Evolutionary conservation across 2,329 filamentous ascomycete genomes (phyloP), one percentile per base, ranked within the genome.

Genomic region (Neurospora sp.): DNA sequence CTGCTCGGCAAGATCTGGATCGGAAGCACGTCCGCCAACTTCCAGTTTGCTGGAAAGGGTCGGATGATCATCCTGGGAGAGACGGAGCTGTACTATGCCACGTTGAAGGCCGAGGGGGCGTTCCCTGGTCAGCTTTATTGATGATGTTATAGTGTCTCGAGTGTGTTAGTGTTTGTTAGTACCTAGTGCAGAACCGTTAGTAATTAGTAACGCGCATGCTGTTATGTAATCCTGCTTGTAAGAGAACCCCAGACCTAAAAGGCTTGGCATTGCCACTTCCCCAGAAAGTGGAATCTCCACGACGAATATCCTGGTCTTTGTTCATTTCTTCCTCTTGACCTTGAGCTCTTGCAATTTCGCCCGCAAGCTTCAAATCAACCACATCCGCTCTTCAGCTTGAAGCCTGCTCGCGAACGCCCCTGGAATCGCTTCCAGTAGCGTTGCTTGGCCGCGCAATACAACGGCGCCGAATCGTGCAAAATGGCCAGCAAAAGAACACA

Each of bases 1-100:
- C 79, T 86, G 0, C 78, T 87, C 23, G 85, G 84, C 3, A 90
- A 90, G 78, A 86, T 90, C 66, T 84, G 84, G 72, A 77, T 86
- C 0, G 83, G 83, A 0, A 80, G 80, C 68, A 80, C 76, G 1
- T 78, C 76, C 1, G 83, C 83, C 17, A 85, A 85, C 75, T 85
- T 85, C 76, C 80, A 82, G 72, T 85, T 85, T 73, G 82, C 80
- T 4, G 81, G 81, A 7, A 73, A 78, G 11, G 80, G 80, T 8
- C 75, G 79, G 15, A 77, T 83, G 78, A 78, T 83, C n/a, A 80
- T 83, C 19, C 76, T 79, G n/a, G 79, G 79, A 0, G 81, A 82
- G 75, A 81, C 79, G 2, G 73, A 81, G 72, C 75, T 82, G 42
- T 83, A 77, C 69, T 82, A 80, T 71, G 81, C 76, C 1, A 81